Evolutionary conservation across 441 rosid species (phyloP), one percentile per base, ranked within the genome.

Genomic region (Syzygium syzygioides): DNA sequence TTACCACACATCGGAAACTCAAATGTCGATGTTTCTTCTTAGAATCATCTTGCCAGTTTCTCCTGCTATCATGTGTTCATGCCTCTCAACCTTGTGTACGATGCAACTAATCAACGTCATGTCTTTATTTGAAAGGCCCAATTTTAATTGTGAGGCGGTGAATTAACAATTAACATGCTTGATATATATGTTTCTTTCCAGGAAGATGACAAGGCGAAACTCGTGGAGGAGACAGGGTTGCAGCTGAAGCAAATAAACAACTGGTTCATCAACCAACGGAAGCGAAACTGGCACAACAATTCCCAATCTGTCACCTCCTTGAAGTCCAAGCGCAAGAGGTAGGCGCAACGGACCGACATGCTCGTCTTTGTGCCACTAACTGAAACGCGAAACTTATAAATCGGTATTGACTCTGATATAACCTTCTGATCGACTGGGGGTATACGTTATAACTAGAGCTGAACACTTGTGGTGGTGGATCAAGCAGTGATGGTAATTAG

Each of bases 221-320:
- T 97, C 64, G 99, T 97, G 91, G 99, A 97, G 94, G 99, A 96
- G 90, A 97, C 99, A 68, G 99, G 99, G 26, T 92, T 97, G 90
- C 99, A 97, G 89, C 95, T 97, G 64, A 97, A 97, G 95, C 99
- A 97, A 92, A 96, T 97, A 87, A 97, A 97, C 93, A 97, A 97
- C 92, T 97, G 99, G 99, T 97, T 97, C 92, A 97, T 97, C 92
- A 97, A 97, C 91, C 99, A 97, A 89, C 94, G 99, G 91, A 97
- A 97, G 94, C 92, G 99, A 85, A 97, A 97, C 88, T 96, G 99
- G 99, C 98, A 97, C 88, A 95, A 93, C 96, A 95, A 92, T 91
- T 34, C 86, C 41, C 56, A 53, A 18, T 97, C 99, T 88, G 96
- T 95, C 48, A 95, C 98, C 54, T 95, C 94, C 87, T 94, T 98